Base-by-base conservation (phyloP, 768 basidiomycete genomes). In the Polyporus arcularius region DNA sequence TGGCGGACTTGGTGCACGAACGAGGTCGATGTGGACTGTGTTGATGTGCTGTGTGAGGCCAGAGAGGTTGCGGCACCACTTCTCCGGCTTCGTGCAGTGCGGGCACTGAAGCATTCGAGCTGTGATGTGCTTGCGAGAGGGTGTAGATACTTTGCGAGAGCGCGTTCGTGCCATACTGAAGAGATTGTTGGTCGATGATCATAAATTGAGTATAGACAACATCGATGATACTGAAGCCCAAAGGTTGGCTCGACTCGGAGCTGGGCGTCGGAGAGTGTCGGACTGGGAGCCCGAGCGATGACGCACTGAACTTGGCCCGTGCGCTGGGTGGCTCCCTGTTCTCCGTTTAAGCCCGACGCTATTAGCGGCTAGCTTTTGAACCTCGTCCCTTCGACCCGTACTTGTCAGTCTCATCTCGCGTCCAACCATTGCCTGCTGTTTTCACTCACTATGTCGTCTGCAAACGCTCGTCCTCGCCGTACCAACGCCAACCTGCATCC, bases 1-100 rank as follows among this genome's bases (percentile, higher is more conserved):
- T 35, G 32, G 32, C 32, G 52, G 52, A 26, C 52, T 53, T 40
- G 52, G 52, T 21, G 52, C 38, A 18, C 52, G 52, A 26, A 40
- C 35, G 35, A 53, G 52, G 16, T 53, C 52, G 21, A 53, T 14
- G 39, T 61, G 47, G 28, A 54, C 38, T 8, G 28, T 15, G 28
- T 55, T 53, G 45, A 41, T n/a, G 35, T 61, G 60, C 40, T 61
- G 60, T 7, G 60, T 61, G 12, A 61, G 53, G 6, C 60, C 54
- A 4, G 60, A 61, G 47, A 26, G 48, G 54, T 61, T 61, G 18
- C 40, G 14, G 41, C 53, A 61, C 30, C 28, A 30, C 26, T 54
- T 39, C 41, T 38, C 32, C 28, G 52, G 52, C 12, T 53, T 53
- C 14, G 26, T 39, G 52, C 59, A 60, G 26, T 48, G 46, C 6